Evolutionary conservation across 495 filamentous ascomycete species (phyloP), one percentile per base, ranked within the genome.

Genomic region (Penicillium flavigenum): DNA sequence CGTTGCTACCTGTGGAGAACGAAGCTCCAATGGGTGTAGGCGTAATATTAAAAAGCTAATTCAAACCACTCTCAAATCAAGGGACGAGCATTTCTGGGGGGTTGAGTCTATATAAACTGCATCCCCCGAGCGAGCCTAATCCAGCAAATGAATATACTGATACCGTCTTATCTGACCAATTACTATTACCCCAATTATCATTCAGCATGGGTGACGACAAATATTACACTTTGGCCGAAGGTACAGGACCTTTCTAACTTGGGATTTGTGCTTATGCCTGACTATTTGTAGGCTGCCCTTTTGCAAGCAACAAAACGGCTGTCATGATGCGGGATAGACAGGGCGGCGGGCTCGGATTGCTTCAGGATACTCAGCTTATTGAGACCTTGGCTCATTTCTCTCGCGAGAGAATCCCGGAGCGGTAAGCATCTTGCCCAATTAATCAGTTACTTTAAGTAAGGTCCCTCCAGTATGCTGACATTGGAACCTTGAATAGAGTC

Each of bases 311-410:
- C 60, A 67, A 63, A 47, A 68, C 69, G 5, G 65, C 63, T 17
- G 57, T 62, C 9, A 57, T 67, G 29, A 59, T 75, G 55, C 69
- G 66, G n/a, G 64, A 64, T 38, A 44, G 49, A 5, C 51, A 60
- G 1, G 64, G 71, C 3, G 72, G 64, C 6, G 65, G 69, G 5
- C 71, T 66, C 38, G 66, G 72, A 4, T 56, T 76, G 0, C 59
- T 76, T 7, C 68, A 68, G 24, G 70, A 67, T 38, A 75, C 69
- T 3, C 69, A 70, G 16, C 54, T 81, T 11, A 73, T 81, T 36
- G 79, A 81, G 52, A 73, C 76, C 1, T 56, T 86, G 29, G 75
- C 77, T 3, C 84, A 85, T 65, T 86, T 86, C 61, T 76, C 80
- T 49, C 77, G 82, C n/a, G 83, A 86, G 54, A 64, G 74, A 39